A percentile compares a stretch with the other conserved stretches of the same genome.
phyloP scores from a whole-genome alignment of 345 rosid species.

The Clarkia xantiana region DNA sequence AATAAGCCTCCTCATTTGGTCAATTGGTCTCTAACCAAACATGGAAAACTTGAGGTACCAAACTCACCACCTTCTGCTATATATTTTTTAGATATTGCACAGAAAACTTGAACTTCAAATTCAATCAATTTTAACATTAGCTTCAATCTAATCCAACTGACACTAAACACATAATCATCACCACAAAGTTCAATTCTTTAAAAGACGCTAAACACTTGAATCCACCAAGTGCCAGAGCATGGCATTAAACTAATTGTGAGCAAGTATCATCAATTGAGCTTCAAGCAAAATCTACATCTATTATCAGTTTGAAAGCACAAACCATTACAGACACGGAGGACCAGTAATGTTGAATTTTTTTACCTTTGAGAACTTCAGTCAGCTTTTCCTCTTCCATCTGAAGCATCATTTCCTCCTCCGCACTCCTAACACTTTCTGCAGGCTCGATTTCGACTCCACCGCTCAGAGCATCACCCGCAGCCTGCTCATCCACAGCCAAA shows the following conservation, averaged over 20 bases:
- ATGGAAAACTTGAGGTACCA: too few species aligned
- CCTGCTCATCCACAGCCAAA: constrained; percentile 14
- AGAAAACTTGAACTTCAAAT: not conserved
- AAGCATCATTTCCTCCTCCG: constrained; percentile 31
- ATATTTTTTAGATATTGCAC: too few species aligned
- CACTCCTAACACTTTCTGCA: constrained; percentile 12
- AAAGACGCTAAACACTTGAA: not conserved
- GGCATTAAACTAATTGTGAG: too few species aligned
- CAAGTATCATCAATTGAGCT: too few species aligned
- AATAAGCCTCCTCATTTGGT: too few species aligned
- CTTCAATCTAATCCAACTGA: not conserved
- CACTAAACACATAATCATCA: not conserved
- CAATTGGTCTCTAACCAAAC: too few species aligned
- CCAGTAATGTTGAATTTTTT: not conserved
- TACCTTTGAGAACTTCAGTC: constrained; percentile 43
- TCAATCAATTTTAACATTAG: not conserved
- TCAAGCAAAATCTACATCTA: too few species aligned
- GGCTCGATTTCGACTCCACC: constrained; percentile 10
- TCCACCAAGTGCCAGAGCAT: not conserved
- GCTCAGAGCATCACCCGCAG: constrained; percentile 8
- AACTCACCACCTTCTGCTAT: too few species aligned
- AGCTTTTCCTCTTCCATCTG: constrained; percentile 53
- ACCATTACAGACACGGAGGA: not conserved
- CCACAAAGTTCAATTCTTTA: not conserved
- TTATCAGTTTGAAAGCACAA: too few species aligned